Base-by-base conservation (phyloP, 2,329 filamentous ascomycete genomes). In the Pyrenophora tritici-repentis region DNA sequence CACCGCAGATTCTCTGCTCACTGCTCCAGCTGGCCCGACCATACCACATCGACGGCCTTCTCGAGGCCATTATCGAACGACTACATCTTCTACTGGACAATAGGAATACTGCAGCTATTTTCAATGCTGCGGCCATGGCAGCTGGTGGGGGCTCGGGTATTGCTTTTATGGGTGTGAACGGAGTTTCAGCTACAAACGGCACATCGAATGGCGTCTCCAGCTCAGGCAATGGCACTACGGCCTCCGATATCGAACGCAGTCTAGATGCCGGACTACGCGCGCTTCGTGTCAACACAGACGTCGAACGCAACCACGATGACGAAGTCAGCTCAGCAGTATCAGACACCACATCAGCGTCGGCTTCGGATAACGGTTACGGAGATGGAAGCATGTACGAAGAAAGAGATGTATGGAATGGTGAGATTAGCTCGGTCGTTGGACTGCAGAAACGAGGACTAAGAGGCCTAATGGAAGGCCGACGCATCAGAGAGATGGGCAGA, bases 81-180 rank as follows among this genome's bases (percentile, higher is more conserved):
- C 81, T 99, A 0, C 94, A 99, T 67, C 83, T 89, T 24, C 84
- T 95, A 0, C 83, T 99, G 3, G 94, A 99, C 71, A 94, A 90
- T 40, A 84, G 93, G 39, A 99, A 97, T 62, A 93, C 94, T 0
- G 94, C 94, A 0, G 94, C 94, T 5, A 92, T 99, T 0, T 99
- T 99, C 79, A 99, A 99, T 61, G 94, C 94, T 0, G 94, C 93
- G 0, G 94, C 94, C 45, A 97, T 97, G 94, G 94, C 92, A 0
- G 94, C 94, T 1, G 94, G 94, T 9, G 92, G 94, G 20, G 94
- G 94, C 0, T 85, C 91, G 40, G 89, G 90, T 40, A 90, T 93
- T 22, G 86, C 88, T 45, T 90, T 85, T 65, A 65, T 66, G 17
- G 64, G 69, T 14, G 63, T 68, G 12, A 70, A 71, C 37, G 63